A percentile compares a stretch with the other conserved stretches of the same genome.
phyloP scores from a whole-genome alignment of 164 flowering plant species.

The Santalum album region DNA sequence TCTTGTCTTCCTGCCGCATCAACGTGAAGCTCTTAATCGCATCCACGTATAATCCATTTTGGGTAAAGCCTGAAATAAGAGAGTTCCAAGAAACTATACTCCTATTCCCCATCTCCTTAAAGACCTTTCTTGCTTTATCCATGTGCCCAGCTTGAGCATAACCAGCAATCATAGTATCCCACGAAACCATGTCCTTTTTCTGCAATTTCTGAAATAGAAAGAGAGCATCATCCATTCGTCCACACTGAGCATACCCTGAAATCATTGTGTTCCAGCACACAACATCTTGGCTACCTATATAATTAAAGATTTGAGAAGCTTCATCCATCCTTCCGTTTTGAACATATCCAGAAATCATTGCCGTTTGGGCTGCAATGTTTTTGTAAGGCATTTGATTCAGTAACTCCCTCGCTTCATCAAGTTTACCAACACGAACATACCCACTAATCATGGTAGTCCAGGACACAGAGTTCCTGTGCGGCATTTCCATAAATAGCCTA shows the following conservation, averaged over 20 bases:
- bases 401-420: background rate
- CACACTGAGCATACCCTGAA: background rate
- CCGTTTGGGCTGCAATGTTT: background rate
- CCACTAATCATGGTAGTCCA: background rate
- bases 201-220: background rate
- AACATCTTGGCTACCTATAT: background rate
- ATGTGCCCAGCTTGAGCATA: background rate
- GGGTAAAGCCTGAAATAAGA: background rate
- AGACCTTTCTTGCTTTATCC: background rate
- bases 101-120: background rate
- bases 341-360: background rate
- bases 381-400: background rate
- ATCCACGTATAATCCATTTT: background rate
- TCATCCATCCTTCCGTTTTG: background rate
- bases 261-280: background rate
- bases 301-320: background rate
- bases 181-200: background rate
- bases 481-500: background rate
- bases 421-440: background rate
- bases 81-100: slow-evolving; percentile 2
- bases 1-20: background rate
- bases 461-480: background rate
- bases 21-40: background rate
- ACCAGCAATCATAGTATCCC: background rate
- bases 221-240: slow-evolving; percentile 1